Evolutionary conservation across 306 rosid species (phyloP).

Genomic region (Begonia loranthoides): DNA sequence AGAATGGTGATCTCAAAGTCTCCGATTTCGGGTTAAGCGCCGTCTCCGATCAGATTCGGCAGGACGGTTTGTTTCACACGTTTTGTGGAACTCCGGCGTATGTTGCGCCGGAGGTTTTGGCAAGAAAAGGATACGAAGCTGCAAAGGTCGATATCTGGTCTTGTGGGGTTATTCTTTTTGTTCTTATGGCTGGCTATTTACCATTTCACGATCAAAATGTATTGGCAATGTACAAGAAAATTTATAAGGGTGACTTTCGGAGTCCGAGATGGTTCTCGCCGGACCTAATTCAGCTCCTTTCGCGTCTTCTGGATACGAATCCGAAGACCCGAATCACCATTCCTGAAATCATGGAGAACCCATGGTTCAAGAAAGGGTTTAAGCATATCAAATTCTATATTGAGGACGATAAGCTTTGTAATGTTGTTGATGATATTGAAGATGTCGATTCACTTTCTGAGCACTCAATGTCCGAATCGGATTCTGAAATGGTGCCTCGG

Average conservation of each 20-base stretch:
- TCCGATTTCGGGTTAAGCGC: slow-evolving; percentile 86
- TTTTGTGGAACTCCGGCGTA: slow-evolving; percentile 96
- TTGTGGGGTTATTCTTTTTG: slow-evolving; percentile 76
- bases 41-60: slow-evolving; percentile 77
- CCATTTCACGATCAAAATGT: slow-evolving; percentile 88
- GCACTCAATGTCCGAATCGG: slow-evolving; percentile 24
- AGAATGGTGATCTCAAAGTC: slow-evolving; percentile 63
- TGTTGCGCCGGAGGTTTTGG: slow-evolving; percentile 88
- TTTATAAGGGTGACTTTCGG: slow-evolving; percentile 68
- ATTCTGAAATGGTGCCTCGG: slow-evolving; percentile 20
- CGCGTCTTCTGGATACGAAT: slow-evolving; percentile 49
- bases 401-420: slow-evolving; percentile 76
- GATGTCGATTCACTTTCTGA: slow-evolving; percentile 40
- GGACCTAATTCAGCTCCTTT: slow-evolving; percentile 35
- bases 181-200: slow-evolving; percentile 81
- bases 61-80: slow-evolving; percentile 84
- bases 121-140: slow-evolving; percentile 72
- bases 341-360: slow-evolving; percentile 74
- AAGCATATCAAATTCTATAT: slow-evolving; percentile 75
- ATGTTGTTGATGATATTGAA: slow-evolving; percentile 25
- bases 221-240: slow-evolving; percentile 87
- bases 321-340: slow-evolving; percentile 59
- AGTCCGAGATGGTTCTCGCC: slow-evolving; percentile 87
- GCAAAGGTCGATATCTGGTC: slow-evolving; percentile 90
- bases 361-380: slow-evolving; percentile 85